Evolutionary conservation across 495 filamentous ascomycete species (phyloP).

Genomic region (Aspergillus bertholletiae): DNA sequence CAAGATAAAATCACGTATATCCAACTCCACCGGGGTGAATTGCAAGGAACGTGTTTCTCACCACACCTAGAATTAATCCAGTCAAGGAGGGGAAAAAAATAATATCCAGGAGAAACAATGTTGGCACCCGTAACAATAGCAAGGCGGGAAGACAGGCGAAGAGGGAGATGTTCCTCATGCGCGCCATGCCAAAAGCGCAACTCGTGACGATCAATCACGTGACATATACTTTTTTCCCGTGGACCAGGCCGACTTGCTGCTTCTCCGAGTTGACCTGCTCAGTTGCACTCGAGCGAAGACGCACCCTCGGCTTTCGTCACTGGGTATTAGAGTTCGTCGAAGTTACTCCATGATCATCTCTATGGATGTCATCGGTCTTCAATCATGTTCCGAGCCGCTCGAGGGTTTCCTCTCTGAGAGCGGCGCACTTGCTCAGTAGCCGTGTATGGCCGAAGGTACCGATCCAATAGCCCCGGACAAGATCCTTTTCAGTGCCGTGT

Average conservation of each 20-base stretch:
- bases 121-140: constrained; percentile 2
- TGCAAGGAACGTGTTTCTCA: constrained; percentile 1
- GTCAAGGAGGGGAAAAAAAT: background rate
- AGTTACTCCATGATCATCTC: constrained; percentile 24
- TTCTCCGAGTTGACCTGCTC: background rate
- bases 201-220: constrained; percentile 41
- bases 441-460: constrained; percentile 28
- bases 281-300: background rate
- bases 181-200: constrained; percentile 39
- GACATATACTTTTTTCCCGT: constrained; percentile 27
- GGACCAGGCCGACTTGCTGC: background rate
- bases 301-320: background rate
- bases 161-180: constrained; percentile 25
- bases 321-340: background rate
- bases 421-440: constrained; percentile 24
- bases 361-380: constrained; percentile 50
- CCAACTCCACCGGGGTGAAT: constrained; percentile 17
- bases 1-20: background rate
- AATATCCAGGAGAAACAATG: constrained; percentile 1
- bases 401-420: constrained; percentile 37
- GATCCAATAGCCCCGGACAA: background rate
- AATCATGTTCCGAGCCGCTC: constrained; percentile 42
- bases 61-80: constrained; percentile 2
- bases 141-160: constrained; percentile 11
- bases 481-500: background rate